A percentile compares a stretch with the other conserved stretches of the same genome.
Evolutionary conservation across 176 grass and related monocot species (phyloP).

Genomic region (Themeda triandra): DNA sequence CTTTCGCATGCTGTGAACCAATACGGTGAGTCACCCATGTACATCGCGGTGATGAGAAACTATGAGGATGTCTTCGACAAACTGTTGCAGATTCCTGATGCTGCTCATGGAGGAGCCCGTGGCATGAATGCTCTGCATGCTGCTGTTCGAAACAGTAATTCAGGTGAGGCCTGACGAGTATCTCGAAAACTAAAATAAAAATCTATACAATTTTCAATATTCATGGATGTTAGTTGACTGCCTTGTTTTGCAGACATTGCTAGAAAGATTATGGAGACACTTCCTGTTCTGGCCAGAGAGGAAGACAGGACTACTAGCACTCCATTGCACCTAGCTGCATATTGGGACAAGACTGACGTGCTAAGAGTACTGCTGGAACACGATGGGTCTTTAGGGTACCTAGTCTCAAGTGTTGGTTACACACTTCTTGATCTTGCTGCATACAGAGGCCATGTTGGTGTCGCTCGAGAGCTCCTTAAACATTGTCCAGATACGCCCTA

Average conservation of each 20-base stretch:
- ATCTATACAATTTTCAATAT: too few relatives aligned
- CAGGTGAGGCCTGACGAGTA: background rate
- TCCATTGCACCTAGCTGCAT: background rate
- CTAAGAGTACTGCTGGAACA: background rate
- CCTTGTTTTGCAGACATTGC: background rate
- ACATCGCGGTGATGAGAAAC: background rate
- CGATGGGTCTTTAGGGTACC: background rate
- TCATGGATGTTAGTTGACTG: too few relatives aligned
- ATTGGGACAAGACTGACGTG: background rate
- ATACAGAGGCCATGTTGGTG: too few relatives aligned
- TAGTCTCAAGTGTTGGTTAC: too few relatives aligned
- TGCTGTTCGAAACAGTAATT: background rate
- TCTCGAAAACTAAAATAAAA: too few relatives aligned
- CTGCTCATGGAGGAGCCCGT: background rate
- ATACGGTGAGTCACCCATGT: constrained; percentile 22
- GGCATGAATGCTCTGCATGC: constrained; percentile 17
- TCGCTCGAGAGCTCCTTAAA: too few relatives aligned
- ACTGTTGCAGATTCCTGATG: background rate
- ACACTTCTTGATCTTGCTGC: too few relatives aligned
- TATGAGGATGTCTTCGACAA: background rate
- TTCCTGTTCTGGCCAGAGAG: background rate
- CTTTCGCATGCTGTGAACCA: background rate
- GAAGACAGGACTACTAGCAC: background rate
- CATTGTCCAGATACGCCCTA: too few relatives aligned
- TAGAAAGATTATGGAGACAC: background rate